These are phyloP conservation scores for Sarcomyxa edulis DNA, from an alignment of 768 basidiomycete species.

Conservation along the genomic window DNA sequence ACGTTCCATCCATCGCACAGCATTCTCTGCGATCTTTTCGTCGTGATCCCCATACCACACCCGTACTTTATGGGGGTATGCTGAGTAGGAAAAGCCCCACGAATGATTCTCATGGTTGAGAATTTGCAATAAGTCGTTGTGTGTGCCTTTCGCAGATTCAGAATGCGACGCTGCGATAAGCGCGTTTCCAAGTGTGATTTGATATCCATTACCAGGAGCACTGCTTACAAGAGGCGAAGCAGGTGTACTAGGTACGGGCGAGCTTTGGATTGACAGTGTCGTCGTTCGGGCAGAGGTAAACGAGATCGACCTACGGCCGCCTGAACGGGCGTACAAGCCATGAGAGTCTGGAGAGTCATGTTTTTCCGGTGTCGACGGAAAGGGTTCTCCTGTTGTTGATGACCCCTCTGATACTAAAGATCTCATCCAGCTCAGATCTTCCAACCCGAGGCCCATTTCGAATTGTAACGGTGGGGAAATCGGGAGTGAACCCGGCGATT, in stretches of 20 bases:
- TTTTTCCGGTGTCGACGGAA: slow-evolving; percentile 27
- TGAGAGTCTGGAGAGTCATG: slow-evolving; percentile 24
- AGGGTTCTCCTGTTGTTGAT: slow-evolving; percentile 15
- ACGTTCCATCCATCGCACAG: slow-evolving; percentile 89
- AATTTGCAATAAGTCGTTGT: slow-evolving; percentile 88
- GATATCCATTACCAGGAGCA: slow-evolving; percentile 38
- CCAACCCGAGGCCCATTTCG: slow-evolving; percentile 52
- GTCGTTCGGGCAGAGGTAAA: slow-evolving; percentile 2
- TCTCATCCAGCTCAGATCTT: slow-evolving; percentile 48
- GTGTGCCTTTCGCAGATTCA: slow-evolving; percentile 87
- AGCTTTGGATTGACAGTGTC: slow-evolving; percentile 42
- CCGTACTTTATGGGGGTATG: slow-evolving; percentile 69
- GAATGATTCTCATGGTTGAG: slow-evolving; percentile 84
- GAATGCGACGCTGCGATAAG: slow-evolving; percentile 93
- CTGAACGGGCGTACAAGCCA: slow-evolving; percentile 34
- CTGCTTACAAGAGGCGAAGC: slow-evolving; percentile 27
- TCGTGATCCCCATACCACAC: slow-evolving; percentile 95
- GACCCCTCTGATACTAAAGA: slow-evolving; percentile 19
- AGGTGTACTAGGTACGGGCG: slow-evolving; percentile 43
- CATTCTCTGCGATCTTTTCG: slow-evolving; percentile 89
- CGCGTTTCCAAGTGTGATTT: slow-evolving; percentile 80
- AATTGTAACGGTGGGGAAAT: slow-evolving; percentile 37
- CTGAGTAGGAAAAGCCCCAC: slow-evolving; percentile 86
- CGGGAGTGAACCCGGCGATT: slow-evolving; percentile 50
- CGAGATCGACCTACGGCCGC: slow-evolving; percentile 52